Conservation (phyloP, 805 yeast species). For the Saturnispora silvae region DNA sequence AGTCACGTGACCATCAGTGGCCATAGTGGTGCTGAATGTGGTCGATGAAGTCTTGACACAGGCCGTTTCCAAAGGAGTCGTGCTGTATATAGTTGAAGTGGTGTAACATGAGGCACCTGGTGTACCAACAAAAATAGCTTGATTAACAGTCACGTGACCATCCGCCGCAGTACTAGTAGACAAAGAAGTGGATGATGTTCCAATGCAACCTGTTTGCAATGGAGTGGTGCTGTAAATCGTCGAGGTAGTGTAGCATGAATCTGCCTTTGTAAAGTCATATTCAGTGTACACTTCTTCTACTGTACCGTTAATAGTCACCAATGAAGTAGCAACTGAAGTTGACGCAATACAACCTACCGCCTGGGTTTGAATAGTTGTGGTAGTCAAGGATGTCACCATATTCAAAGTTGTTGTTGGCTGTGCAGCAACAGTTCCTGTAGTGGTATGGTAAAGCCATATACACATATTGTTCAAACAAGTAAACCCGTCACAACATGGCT, state of each 20-base stretch:
- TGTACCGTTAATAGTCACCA: background rate
- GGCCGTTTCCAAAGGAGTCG: background rate
- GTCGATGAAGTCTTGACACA: background rate
- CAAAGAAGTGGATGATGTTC: background rate
- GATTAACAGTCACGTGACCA: background rate
- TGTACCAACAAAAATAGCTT: background rate
- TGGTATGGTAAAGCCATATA: too few relatives aligned
- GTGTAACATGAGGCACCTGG: background rate
- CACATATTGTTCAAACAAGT: too few relatives aligned
- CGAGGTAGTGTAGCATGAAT: background rate
- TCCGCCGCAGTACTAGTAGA: background rate
- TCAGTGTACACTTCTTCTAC: background rate
- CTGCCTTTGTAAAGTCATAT: background rate
- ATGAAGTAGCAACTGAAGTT: too few relatives aligned
- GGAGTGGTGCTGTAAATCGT: background rate
- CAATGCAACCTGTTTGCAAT: background rate
- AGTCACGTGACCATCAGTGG: background rate
- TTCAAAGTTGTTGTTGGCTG: too few relatives aligned
- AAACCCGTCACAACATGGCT: too few relatives aligned
- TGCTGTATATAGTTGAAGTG: background rate
- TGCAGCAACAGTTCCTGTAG: too few relatives aligned
- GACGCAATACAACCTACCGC: too few relatives aligned
- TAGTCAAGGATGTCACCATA: too few relatives aligned
- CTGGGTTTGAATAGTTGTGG: too few relatives aligned
- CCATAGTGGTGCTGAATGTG: background rate